These are phyloP conservation scores for Glarea lozoyensis DNA, from an alignment of 495 filamentous ascomycete species.

Conservation along the genomic window DNA sequence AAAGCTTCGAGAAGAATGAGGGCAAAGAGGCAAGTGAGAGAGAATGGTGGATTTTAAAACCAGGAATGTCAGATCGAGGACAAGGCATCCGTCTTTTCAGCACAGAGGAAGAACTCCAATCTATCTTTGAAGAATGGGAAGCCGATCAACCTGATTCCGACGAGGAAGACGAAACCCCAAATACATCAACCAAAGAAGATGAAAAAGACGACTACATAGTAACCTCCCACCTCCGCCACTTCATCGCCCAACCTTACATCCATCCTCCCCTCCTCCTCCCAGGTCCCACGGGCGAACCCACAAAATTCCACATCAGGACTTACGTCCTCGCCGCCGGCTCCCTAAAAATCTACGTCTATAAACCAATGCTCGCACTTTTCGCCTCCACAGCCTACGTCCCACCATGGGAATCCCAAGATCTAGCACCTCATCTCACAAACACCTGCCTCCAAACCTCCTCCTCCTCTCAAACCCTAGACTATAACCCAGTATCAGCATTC, in stretches of 20 bases:
- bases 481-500: constrained; percentile 14
- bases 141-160: constrained; percentile 38
- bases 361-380: constrained; percentile 86
- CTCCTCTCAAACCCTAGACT: constrained; percentile 58
- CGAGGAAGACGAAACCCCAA: constrained; percentile 46
- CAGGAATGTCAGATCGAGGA: constrained; percentile 91
- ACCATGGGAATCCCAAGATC: constrained; percentile 32
- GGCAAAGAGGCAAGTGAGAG: constrained; percentile 34
- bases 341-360: constrained; percentile 78
- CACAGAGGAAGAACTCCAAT: constrained; percentile 66
- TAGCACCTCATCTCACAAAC: constrained; percentile 79
- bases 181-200: constrained; percentile 20
- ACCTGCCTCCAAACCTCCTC: constrained; percentile 76
- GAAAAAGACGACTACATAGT: constrained; percentile 49
- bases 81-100: constrained; percentile 87
- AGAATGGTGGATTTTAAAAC: constrained; percentile 98
- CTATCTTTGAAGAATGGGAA: constrained; percentile 86
- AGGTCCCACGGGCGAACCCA: constrained; percentile 21
- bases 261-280: constrained; percentile 75
- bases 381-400: constrained; percentile 56
- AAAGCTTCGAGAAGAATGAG: constrained; percentile 60
- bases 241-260: constrained; percentile 94
- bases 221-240: constrained; percentile 88
- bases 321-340: constrained; percentile 78
- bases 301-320: constrained; percentile 91